Evolutionary conservation across 805 yeast genomes (phyloP).

Genomic region (Myxozyma melibiosi): DNA sequence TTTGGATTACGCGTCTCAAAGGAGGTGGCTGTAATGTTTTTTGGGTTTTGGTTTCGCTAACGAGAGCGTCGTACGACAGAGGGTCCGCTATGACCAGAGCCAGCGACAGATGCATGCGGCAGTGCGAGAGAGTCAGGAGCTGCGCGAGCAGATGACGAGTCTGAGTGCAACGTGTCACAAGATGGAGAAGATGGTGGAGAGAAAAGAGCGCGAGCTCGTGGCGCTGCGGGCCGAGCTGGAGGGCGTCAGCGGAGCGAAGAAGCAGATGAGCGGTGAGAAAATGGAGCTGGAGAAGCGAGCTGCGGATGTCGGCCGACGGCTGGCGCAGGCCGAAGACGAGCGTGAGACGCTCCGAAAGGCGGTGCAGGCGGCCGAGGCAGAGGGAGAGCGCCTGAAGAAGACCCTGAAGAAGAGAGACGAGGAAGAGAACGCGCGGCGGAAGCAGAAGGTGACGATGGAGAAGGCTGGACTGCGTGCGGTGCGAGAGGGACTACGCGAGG

Average conservation of each 20-base stretch:
- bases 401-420: constrained; percentile 37
- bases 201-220: constrained; percentile 36
- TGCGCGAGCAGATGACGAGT: constrained; percentile 46
- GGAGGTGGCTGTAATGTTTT: constrained; percentile 42
- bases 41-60: constrained; percentile 36
- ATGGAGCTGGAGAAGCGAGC: constrained; percentile 6
- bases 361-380: constrained; percentile 36
- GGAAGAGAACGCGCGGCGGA: constrained; percentile 7
- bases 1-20: constrained; percentile 31
- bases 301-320: constrained; percentile 3
- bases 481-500: constrained; percentile 12
- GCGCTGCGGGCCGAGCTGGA: constrained; percentile 10
- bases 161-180: constrained; percentile 46
- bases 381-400: constrained; percentile 16
- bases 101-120: constrained; percentile 27
- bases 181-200: constrained; percentile 42
- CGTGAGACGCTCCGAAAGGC: constrained; percentile 36
- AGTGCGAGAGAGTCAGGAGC: constrained; percentile 49
- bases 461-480: constrained; percentile 2
- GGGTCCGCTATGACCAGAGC: constrained; percentile 24
- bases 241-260: constrained; percentile 35
- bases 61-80: constrained; percentile 31
- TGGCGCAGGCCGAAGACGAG: constrained; percentile 31
- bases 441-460: constrained; percentile 4
- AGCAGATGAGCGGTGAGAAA: constrained; percentile 37